Evolutionary conservation across 768 basidiomycete species (phyloP).

Genomic region (Neoboletus magnificus): DNA sequence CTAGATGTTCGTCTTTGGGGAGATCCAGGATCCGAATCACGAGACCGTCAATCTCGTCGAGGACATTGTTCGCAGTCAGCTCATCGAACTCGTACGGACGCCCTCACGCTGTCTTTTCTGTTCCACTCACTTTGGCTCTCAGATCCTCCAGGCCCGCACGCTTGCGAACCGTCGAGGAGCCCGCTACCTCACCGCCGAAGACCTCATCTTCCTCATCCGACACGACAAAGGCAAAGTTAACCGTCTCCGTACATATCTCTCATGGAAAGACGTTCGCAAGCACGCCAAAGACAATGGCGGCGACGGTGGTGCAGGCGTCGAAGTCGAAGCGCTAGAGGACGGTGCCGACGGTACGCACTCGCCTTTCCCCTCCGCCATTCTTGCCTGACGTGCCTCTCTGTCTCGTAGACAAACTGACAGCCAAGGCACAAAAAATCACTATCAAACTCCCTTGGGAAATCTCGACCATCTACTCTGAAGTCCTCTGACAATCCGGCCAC

Average conservation of each 20-base stretch:
- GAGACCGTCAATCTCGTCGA: conserved; percentile 94
- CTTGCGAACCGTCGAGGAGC: conserved; percentile 80
- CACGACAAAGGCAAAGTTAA: conserved; percentile 94
- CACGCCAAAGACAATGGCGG: conserved; percentile 89
- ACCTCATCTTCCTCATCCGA: conserved; percentile 94
- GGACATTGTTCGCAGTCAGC: conserved; percentile 86
- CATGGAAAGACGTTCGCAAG: conserved; percentile 96
- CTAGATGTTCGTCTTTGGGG: conserved; percentile 96
- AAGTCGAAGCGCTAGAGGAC: conserved; percentile 82
- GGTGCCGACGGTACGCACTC: conserved; percentile 66
- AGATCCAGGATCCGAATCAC: conserved; percentile 83
- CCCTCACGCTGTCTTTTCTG: no score
- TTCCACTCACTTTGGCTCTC: conserved; percentile 1
- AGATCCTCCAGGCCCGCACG: conserved; percentile 89
- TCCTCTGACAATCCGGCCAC: conserved; percentile 67
- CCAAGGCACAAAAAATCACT: conserved; percentile 89
- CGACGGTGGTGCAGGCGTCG: conserved; percentile 74
- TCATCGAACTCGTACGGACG: conserved; percentile 75
- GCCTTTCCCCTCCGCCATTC: not conserved
- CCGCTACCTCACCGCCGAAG: conserved; percentile 85
- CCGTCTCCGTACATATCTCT: conserved; percentile 85
- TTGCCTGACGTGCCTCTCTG: not conserved
- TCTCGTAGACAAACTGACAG: conserved; percentile 61
- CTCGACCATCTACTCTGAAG: conserved; percentile 86
- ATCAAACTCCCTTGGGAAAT: conserved; percentile 98